Evolutionary conservation across 345 rosid genomes (phyloP).

Genomic region (Arabis hirsuta): DNA sequence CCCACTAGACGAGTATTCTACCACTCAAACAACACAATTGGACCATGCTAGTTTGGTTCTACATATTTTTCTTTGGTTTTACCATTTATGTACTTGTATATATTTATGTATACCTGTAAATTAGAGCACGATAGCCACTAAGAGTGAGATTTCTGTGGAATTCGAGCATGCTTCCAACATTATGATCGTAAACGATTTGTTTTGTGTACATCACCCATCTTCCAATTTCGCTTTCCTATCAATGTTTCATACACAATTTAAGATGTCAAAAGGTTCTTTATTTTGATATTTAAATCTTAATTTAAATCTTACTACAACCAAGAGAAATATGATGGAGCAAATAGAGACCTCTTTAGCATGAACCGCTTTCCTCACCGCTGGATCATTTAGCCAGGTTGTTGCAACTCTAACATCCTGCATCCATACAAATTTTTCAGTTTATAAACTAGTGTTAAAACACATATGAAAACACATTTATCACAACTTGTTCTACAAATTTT

Average conservation of each 20-base stretch:
- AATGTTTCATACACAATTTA: conserved; percentile 7
- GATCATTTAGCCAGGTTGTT: conserved; percentile 70
- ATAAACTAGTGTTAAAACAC: not conserved
- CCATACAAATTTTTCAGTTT: conserved; percentile 12
- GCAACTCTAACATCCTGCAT: conserved; percentile 80
- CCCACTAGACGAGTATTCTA: not conserved
- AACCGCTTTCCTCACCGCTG: conserved; percentile 69
- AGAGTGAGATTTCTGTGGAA: conserved; percentile 81
- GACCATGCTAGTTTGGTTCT: not conserved
- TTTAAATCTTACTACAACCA: not conserved
- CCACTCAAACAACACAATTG: not conserved
- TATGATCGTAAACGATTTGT: conserved; percentile 47
- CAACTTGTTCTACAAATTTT: not conserved
- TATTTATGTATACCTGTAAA: conserved; percentile 61
- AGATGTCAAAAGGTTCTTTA: not conserved
- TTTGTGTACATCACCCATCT: conserved; percentile 58
- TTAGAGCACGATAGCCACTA: conserved; percentile 73
- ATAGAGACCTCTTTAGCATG: conserved; percentile 65
- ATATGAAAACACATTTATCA: not conserved
- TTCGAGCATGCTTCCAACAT: conserved; percentile 82
- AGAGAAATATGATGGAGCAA: not conserved
- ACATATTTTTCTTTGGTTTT: not conserved
- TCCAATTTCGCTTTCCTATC: conserved; percentile 54
- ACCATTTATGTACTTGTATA: not conserved
- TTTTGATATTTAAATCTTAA: no score